Evolutionary conservation across 2,329 filamentous ascomycete species (phyloP).

Genomic region (Neurospora sp.): DNA sequence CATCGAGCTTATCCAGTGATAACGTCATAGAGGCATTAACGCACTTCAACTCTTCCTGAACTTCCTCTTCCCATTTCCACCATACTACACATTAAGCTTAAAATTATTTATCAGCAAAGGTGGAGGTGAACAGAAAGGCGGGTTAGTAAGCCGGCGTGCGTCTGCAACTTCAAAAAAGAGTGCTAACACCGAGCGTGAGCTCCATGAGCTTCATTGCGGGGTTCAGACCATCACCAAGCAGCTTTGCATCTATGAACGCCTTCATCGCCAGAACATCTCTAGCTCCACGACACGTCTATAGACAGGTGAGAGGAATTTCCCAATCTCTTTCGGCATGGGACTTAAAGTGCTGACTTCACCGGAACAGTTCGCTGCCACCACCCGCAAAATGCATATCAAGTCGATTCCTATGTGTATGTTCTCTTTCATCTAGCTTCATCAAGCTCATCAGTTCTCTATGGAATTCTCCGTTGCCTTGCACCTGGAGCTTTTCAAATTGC

Average conservation of each 20-base stretch:
- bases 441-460: not conserved
- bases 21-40: not conserved
- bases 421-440: not conserved
- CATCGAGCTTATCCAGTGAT: not conserved
- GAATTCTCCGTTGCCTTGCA: not conserved
- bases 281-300: slow-evolving; percentile 9
- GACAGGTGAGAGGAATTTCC: not conserved
- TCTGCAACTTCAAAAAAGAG: not conserved
- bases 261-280: slow-evolving; percentile 29
- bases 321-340: not conserved
- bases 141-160: not conserved
- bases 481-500: not conserved
- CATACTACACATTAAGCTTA: not conserved
- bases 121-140: not conserved
- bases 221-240: not conserved
- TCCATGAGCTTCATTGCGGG: not conserved
- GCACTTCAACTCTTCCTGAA: not conserved
- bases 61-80: not conserved
- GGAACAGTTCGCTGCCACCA: slow-evolving; percentile 10
- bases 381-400: slow-evolving; percentile 69
- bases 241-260: slow-evolving; percentile 30
- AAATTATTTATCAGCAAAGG: not conserved
- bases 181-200: not conserved
- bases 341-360: not conserved
- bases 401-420: slow-evolving; percentile 80